A percentile compares a stretch with the other conserved stretches of the same genome.
phyloP scores from a whole-genome alignment of 176 grass and related monocot genomes.

The Guadua angustifolia region DNA sequence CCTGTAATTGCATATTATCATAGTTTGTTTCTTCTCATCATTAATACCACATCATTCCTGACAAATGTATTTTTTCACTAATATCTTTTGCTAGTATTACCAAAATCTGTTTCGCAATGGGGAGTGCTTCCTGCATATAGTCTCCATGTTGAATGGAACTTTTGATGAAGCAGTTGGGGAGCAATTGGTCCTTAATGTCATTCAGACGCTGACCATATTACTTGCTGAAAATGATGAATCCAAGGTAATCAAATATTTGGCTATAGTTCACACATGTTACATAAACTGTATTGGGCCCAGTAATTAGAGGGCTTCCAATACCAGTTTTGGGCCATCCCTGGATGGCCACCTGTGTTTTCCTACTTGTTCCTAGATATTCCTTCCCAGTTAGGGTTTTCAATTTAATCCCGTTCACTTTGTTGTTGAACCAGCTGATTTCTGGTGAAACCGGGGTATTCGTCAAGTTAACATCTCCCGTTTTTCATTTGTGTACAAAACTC shows the following conservation, averaged over 20 bases:
- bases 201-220: slow-evolving; percentile 80
- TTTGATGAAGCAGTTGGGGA: slow-evolving; percentile 80
- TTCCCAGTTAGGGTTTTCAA: not conserved
- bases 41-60: slow-evolving; percentile 23
- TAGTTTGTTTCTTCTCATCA: slow-evolving; percentile 35
- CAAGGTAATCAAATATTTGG: slow-evolving; percentile 62
- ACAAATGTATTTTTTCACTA: slow-evolving; percentile 23
- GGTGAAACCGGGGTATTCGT: slow-evolving; percentile 11
- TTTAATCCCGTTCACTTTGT: slow-evolving; percentile 5
- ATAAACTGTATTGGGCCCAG: slow-evolving; percentile 15
- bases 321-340: slow-evolving; percentile 34
- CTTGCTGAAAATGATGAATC: slow-evolving; percentile 80
- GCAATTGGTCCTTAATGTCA: slow-evolving; percentile 87
- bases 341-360: not conserved
- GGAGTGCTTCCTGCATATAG: slow-evolving; percentile 95
- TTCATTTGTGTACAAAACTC: not conserved
- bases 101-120: slow-evolving; percentile 81
- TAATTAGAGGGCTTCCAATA: not conserved
- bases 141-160: slow-evolving; percentile 91
- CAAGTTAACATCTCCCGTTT: slow-evolving; percentile 5
- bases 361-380: slow-evolving; percentile 26
- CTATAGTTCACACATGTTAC: slow-evolving; percentile 34
- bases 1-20: slow-evolving; percentile 26
- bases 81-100: slow-evolving; percentile 75
- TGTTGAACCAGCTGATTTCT: slow-evolving; percentile 27